These are phyloP conservation scores for Silene vulgaris DNA, from an alignment of 179 eudicot genomes.

Conservation along the genomic window DNA sequence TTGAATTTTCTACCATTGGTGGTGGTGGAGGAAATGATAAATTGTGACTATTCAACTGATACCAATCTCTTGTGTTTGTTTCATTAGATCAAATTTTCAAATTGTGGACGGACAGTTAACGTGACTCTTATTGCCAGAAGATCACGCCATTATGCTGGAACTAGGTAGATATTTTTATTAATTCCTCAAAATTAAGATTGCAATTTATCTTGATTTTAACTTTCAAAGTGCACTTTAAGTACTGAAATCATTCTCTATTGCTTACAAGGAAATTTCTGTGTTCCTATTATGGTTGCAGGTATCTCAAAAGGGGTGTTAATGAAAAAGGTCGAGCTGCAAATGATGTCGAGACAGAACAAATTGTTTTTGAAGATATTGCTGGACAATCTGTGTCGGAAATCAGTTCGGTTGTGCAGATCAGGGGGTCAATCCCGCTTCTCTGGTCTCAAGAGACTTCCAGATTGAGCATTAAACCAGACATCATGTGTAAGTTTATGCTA, in stretches of 20 bases:
- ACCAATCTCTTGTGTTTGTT: conserved; percentile 12
- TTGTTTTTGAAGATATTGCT: conserved; percentile 68
- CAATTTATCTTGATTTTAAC: not conserved
- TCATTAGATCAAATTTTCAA: conserved; percentile 56
- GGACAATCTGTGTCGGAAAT: conserved; percentile 48
- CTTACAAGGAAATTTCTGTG: conserved; percentile 7
- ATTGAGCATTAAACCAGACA: conserved; percentile 80
- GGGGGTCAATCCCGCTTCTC: conserved; percentile 93
- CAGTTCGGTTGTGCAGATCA: conserved; percentile 84
- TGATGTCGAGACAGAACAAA: conserved; percentile 99
- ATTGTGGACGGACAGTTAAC: conserved; percentile 57
- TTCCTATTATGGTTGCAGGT: conserved; percentile 43
- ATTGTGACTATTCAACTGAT: not conserved
- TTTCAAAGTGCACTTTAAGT: not conserved
- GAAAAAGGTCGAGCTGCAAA: conserved; percentile 96
- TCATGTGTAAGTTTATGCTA: conserved; percentile 54
- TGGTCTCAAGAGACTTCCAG: conserved; percentile 98
- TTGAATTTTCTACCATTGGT: not conserved
- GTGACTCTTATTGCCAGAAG: conserved; percentile 92
- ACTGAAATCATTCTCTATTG: not conserved
- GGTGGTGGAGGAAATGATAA: not conserved
- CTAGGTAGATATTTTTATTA: conserved; percentile 48
- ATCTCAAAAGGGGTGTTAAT: conserved; percentile 86
- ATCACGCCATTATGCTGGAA: conserved; percentile 98
- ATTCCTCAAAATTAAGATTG: not conserved